Base-by-base conservation (phyloP, 2,329 filamentous ascomycete species). In the Nothomitra cinnamomea region DNA sequence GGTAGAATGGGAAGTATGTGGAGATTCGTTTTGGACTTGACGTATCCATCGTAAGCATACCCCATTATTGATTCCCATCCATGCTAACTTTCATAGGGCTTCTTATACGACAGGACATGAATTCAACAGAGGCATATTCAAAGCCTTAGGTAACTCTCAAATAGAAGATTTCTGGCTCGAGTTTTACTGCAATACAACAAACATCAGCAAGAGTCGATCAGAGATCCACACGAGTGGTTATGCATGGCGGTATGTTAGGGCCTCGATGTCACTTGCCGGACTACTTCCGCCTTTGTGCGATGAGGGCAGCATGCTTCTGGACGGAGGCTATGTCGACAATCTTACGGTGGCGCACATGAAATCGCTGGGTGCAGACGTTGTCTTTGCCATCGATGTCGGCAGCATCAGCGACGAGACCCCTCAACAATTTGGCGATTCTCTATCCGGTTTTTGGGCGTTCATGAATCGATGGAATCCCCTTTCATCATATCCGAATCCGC, bases 91-190 rank as follows among this genome's bases (percentile, higher is more conserved):
- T 3, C 42, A 1, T 51, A 69, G 67, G 4, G 87, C 87, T 6
- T 95, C 90, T 1, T 98, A 98, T 69, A 98, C 94, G 0, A 98
- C 92, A 0, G 92, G 92, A 0, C 92, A 98, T 64, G 92, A 98
- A 63, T 98, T 98, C 76, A 98, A 98, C 62, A 85, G 92, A 5
- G 92, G 92, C 41, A 95, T 98, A 58, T 98, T 95, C 78, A 98
- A 98, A 68, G 88, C 90, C 0, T 95, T 98, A 65, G 92, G 89
- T 13, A 87, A 95, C 62, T 86, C 87, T 8, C 92, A 96, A 64
- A 96, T 98, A 55, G 92, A 98, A 68, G 92, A 98, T 66, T 98
- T 96, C 63, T 98, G 92, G 92, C 77, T 98, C 10, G 88, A 95
- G 60, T 98, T 87, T 66, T 98, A 98, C 70, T 98, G 94, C 76